Conservation (phyloP, 306 rosid genomes). For the Cucurbita pepo region DNA sequence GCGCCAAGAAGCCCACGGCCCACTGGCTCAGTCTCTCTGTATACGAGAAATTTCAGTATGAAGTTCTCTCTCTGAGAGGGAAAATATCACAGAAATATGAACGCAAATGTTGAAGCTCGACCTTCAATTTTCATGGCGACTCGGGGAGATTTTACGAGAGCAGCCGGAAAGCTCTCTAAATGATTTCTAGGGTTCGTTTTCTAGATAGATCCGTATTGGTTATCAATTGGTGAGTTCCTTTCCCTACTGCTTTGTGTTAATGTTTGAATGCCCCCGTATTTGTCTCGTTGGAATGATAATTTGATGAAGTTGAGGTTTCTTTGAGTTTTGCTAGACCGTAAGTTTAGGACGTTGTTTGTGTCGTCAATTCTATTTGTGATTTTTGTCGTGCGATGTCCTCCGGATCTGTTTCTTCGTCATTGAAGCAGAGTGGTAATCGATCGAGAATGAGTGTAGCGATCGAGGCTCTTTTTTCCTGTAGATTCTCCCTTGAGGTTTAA, state of each 20-base stretch:
- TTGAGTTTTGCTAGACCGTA: constrained; percentile 14
- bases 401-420: constrained; percentile 18
- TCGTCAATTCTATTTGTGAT: constrained; percentile 6
- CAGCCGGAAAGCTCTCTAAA: background rate
- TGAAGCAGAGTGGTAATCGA: constrained; percentile 26
- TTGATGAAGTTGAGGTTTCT: constrained; percentile 16
- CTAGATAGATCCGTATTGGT: constrained; percentile 13
- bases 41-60: constrained; percentile 4
- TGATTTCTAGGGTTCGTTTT: constrained; percentile 54
- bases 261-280: constrained; percentile 14
- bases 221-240: constrained; percentile 19
- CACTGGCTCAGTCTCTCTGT: constrained; percentile 31
- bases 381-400: constrained; percentile 62
- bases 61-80: constrained; percentile 5
- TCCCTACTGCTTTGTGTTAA: background rate
- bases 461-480: too few relatives aligned
- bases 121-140: constrained; percentile 11
- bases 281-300: constrained; percentile 14
- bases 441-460: constrained; percentile 47
- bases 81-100: background rate
- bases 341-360: background rate
- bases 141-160: background rate
- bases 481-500: background rate
- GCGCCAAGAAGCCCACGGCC: constrained; percentile 29
- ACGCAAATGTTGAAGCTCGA: background rate